Base-by-base conservation (phyloP, 176 grass and related monocot genomes). In the Ananas comosus region DNA sequence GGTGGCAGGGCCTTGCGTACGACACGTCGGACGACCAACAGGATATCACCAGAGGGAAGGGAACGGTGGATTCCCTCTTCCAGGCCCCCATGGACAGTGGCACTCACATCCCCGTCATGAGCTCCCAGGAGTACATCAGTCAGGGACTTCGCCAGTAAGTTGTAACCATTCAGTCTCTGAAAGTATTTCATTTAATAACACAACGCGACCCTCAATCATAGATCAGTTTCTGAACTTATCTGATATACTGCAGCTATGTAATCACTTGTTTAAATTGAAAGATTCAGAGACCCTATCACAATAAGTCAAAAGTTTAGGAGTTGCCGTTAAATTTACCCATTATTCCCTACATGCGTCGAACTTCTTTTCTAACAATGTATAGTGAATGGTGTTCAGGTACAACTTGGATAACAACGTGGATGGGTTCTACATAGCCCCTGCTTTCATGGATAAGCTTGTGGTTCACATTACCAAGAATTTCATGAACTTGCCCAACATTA, bases 401-500 rank as follows among this genome's bases (percentile, higher is more conserved):
- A 47, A 67, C 11, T 49, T 79, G 0, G 88, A 96, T 83, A 92
- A 96, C 86, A 92, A 22, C 2, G 64, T 80, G 86, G 86, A 80
- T 27, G 79, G 71, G 3, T 81, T 82, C 76, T 96, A 96, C 89
- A 96, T 96, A 61, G 89, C 93, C 10, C 86, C 70, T 0, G 86
- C 83, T 10, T 96, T 96, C 81, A 87, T 96, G 93, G 93, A 96
- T 83, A 96, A 96, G 83, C 83, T 96, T 23, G 79, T 96, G 2
- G 93, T 96, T 12, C 93, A 96, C 89, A 78, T 96, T 65, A 49
- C 79, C 79, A 96, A 96, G 84, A 96, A 96, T 86, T 96, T 87
- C 83, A 96, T 96, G 93, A 74, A 12, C 79, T 80, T 96, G 74
- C 93, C 93, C 14, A 92, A 92, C 88, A 96, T 96, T 72, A 96